Evolutionary conservation across 768 basidiomycete species (phyloP).

Genomic region (Tulasnella sp.): DNA sequence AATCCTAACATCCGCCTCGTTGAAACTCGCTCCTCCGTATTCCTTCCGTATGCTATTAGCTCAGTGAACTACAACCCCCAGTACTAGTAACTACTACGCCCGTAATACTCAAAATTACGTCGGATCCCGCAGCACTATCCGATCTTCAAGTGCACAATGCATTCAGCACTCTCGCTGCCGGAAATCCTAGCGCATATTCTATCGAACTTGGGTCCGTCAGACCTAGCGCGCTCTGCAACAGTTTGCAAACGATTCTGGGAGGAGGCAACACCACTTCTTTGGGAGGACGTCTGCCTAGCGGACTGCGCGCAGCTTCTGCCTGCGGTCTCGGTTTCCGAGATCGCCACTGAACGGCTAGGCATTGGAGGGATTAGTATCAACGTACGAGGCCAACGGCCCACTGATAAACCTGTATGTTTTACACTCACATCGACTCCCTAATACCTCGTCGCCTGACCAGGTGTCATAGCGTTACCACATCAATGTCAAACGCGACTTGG

Average conservation of each 20-base stretch:
- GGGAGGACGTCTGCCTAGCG: too few species aligned
- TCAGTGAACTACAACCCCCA: too few species aligned
- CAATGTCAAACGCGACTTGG: neutral
- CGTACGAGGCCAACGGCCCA: neutral
- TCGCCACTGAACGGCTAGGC: neutral
- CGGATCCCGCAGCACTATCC: too few species aligned
- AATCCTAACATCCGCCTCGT: too few species aligned
- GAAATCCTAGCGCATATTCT: neutral
- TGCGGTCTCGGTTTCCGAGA: neutral
- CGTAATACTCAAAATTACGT: too few species aligned
- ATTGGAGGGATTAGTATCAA: neutral
- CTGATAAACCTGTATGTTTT: neutral
- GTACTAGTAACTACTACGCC: too few species aligned
- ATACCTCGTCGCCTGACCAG: neutral
- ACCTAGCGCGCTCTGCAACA: neutral
- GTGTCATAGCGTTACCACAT: neutral
- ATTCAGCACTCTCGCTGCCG: too few species aligned
- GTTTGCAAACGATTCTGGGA: neutral
- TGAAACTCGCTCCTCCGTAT: too few species aligned
- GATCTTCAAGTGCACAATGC: too few species aligned
- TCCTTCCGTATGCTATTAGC: too few species aligned
- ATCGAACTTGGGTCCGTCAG: neutral
- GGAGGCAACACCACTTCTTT: neutral
- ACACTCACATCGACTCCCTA: neutral
- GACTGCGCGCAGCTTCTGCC: neutral